Evolutionary conservation across 331 rosid genomes (phyloP), one percentile per base, ranked within the genome.

Genomic region (Prunus yedoensis): DNA sequence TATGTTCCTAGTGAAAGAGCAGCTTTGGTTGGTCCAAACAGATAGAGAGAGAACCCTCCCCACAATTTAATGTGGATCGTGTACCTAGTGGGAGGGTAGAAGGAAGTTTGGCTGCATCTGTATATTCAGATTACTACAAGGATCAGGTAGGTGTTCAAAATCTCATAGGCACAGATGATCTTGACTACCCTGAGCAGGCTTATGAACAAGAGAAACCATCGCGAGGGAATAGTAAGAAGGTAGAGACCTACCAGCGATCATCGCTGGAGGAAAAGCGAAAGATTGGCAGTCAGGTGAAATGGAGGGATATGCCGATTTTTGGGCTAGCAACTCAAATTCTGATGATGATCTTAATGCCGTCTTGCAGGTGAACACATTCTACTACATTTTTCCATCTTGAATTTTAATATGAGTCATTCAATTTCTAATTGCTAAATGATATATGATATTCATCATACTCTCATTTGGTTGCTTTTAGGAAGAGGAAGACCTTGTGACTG

Each of bases 401-500:
- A 20, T 41, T 46, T 60, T 41, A 13, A 3, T 32, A 71, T 21
- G 38, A 73, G 62, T 63, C 23, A 59, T 52, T 75, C 4, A 85
- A 81, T 30, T 79, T 35, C 41, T 59, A 57, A 32, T 32, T 32
- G 43, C 9, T 38, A 38, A 38, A 38, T 38, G 43, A 6, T 38
- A 38, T 81, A 43, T 70, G 82, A 68, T 53, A 70, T 64, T 69
- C 51, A 23, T 71, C 79, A 57, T 60, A 66, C 64, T 68, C 54
- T 80, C 20, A 63, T 58, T 60, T 80, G 68, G 56, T 79, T 60
- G 71, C 54, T 70, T 79, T 28, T 72, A 91, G 98, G 98, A 94
- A 78, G 98, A 91, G 90, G 96, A 91, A 87, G 85, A 86, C 75
- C 95, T 94, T 43, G 95, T 91, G 67, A 81, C 85, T 76, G 93